Base-by-base conservation (phyloP, 768 basidiomycete genomes). In the Pulveroboletus frians region DNA sequence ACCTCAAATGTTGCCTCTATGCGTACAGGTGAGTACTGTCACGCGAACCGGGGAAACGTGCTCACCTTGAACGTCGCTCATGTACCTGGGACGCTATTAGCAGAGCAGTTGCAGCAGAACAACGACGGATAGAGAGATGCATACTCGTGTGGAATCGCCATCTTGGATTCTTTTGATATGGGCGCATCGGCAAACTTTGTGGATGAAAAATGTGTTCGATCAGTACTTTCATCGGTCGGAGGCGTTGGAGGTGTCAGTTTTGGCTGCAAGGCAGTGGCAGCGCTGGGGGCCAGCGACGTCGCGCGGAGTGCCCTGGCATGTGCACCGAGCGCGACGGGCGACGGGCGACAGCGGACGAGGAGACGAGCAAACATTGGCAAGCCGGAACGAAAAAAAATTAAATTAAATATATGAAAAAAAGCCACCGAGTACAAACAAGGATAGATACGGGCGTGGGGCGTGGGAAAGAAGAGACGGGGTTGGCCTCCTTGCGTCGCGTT, bases 41-140 rank as follows among this genome's bases (percentile, higher is more conserved):
- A 39, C 2, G 27, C 13, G 31, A 15, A 32, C 36, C 14, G 18
- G 29, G 27, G 36, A 47, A 53, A 35, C 11, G 27, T 29, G 50
- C 66, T 30, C 30, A 71, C 73, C 74, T 69, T 77, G 76, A 14
- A 76, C 76, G 51, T 77, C 74, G 21, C 74, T 73, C 67, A 77
- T 59, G 50, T 67, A 71, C 53, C 74, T 75, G 46, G 20, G n/a
- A 41, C 26, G 17, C 49, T 44, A 49, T 63, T 39, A 63, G 62
- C 40, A 55, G 21, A 53, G 43, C 40, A 51, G 32, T 31, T 18
- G 40, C 39, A 5, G 39, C 38, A 29, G 23, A 31, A 40, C 17
- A 38, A 34, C 31, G 42, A 38, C 15, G 38, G 34, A 39, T 30
- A 17, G 51, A 48, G 32, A 13, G 29, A 13, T 44, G 57, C 74